These are phyloP conservation scores for Graphilbum sp. DNA, from an alignment of 2,329 filamentous ascomycete genomes.

Conservation along the genomic window DNA sequence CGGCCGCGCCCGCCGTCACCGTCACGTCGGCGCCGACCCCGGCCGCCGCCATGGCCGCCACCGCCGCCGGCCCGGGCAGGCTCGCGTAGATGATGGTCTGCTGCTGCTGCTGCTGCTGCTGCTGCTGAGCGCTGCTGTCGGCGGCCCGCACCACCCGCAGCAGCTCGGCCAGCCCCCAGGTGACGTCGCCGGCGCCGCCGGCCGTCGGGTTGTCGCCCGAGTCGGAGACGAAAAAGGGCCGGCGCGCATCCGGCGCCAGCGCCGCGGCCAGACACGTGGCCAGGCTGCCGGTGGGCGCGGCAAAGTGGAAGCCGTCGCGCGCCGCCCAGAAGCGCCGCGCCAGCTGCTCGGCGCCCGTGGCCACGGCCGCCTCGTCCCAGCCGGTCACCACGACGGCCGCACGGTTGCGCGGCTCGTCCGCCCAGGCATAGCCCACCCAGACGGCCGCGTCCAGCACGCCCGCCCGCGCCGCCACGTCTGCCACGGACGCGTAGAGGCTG, in stretches of 20 bases:
- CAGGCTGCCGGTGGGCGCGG: constrained; percentile 31
- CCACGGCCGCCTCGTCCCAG: constrained; percentile 25
- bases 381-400: constrained; percentile 33
- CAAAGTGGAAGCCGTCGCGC: constrained; percentile 30
- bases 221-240: constrained; percentile 37
- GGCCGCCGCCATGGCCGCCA: constrained; percentile 23
- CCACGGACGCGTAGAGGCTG: constrained; percentile 30
- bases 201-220: constrained; percentile 39
- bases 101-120: no score
- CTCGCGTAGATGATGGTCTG: constrained; percentile 35
- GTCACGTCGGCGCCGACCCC: constrained; percentile 30
- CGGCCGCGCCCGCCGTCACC: constrained; percentile 31
- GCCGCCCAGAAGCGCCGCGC: constrained; percentile 30
- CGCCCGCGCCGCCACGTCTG: constrained; percentile 21
- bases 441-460: constrained; percentile 33
- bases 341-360: constrained; percentile 24
- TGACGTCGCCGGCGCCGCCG: constrained; percentile 35
- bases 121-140: no score
- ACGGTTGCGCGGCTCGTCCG: constrained; percentile 34
- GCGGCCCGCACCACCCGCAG: no score
- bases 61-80: constrained; percentile 28
- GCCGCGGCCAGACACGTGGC: constrained; percentile 29
- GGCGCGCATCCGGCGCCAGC: constrained; percentile 18
- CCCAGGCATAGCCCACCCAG: constrained; percentile 41
- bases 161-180: constrained; percentile 30